phyloP scores from a whole-genome alignment of 192 early-diverging fungal genomes.

The Backusella australiensis region DNA sequence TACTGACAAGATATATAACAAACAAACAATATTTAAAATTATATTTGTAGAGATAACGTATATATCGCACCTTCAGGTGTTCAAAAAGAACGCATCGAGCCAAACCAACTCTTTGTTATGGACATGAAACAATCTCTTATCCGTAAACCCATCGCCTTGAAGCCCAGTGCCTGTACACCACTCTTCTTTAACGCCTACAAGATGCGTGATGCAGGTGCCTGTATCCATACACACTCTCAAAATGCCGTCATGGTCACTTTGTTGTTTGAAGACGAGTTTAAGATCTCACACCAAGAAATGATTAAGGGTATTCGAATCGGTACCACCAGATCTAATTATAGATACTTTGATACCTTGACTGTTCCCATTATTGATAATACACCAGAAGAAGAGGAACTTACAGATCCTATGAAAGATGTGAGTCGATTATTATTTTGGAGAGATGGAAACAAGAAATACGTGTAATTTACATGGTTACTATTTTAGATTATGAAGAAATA shows the following conservation, averaged over 20 bases:
- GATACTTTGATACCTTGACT: slow-evolving; percentile 78
- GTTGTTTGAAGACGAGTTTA: slow-evolving; percentile 73
- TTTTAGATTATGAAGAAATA: slow-evolving; percentile 78
- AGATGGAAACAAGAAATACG: background rate
- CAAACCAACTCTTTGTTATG: slow-evolving; percentile 86
- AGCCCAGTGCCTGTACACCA: slow-evolving; percentile 92
- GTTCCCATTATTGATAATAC: slow-evolving; percentile 98
- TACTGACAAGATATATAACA: background rate
- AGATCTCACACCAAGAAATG: slow-evolving; percentile 97
- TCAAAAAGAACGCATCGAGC: slow-evolving; percentile 91
- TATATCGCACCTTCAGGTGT: slow-evolving; percentile 93
- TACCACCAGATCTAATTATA: slow-evolving; percentile 54
- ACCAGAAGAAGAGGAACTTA: slow-evolving; percentile 88
- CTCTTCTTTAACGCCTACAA: slow-evolving; percentile 93
- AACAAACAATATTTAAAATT: background rate
- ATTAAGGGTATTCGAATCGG: slow-evolving; percentile 96
- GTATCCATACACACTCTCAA: slow-evolving; percentile 97
- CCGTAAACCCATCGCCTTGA: slow-evolving; percentile 67
- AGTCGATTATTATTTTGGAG: background rate
- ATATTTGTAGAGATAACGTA: slow-evolving; percentile 53
- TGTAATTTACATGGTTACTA: background rate
- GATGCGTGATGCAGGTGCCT: slow-evolving; percentile 80
- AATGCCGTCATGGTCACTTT: slow-evolving; percentile 93
- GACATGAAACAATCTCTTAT: slow-evolving; percentile 55
- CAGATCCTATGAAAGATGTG: slow-evolving; percentile 78